A percentile compares a stretch with the other conserved stretches of the same genome.
phyloP scores from a whole-genome alignment of 352 stramenopile genomes.

The Phytophthora megakarya region DNA sequence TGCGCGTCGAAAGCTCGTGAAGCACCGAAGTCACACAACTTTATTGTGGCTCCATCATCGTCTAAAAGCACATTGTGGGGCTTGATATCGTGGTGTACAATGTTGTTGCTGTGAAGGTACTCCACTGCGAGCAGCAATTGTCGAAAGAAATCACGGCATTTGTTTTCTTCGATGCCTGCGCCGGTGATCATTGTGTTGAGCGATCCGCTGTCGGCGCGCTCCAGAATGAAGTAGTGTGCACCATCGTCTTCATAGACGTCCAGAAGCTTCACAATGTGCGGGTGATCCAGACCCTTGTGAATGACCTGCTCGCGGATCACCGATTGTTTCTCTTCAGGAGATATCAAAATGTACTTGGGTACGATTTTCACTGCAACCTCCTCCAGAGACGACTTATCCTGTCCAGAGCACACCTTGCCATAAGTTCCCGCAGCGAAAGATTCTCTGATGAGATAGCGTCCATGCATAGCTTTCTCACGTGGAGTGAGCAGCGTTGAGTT shows the following conservation, averaged over 20 bases:
- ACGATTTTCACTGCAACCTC: constrained; percentile 80
- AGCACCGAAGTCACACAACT: constrained; percentile 87
- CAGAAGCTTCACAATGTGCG: constrained; percentile 78
- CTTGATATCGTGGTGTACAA: constrained; percentile 93
- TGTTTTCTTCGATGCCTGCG: constrained; percentile 52
- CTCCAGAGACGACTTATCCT: constrained; percentile 55
- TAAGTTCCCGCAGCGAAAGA: constrained; percentile 76
- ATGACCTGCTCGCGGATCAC: constrained; percentile 77
- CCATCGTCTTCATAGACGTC: constrained; percentile 76
- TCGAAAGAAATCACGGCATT: constrained; percentile 57
- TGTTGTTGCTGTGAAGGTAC: constrained; percentile 73
- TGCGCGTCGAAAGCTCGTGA: constrained; percentile 67
- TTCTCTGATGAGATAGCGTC: constrained; percentile 74
- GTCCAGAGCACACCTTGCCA: constrained; percentile 61
- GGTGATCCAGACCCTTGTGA: constrained; percentile 65
- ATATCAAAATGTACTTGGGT: constrained; percentile 73
- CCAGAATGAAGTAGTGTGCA: constrained; percentile 77
- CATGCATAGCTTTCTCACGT: constrained; percentile 69
- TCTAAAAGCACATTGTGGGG: constrained; percentile 81
- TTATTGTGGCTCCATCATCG: constrained; percentile 49
- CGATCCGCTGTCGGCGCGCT: constrained; percentile 62
- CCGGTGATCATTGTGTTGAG: constrained; percentile 59
- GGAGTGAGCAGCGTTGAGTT: constrained; percentile 47
- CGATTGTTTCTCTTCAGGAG: constrained; percentile 70
- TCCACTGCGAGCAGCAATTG: constrained; percentile 67